Base-by-base conservation (phyloP, 129 eudicot genomes). In the Ambrosia trifida region DNA sequence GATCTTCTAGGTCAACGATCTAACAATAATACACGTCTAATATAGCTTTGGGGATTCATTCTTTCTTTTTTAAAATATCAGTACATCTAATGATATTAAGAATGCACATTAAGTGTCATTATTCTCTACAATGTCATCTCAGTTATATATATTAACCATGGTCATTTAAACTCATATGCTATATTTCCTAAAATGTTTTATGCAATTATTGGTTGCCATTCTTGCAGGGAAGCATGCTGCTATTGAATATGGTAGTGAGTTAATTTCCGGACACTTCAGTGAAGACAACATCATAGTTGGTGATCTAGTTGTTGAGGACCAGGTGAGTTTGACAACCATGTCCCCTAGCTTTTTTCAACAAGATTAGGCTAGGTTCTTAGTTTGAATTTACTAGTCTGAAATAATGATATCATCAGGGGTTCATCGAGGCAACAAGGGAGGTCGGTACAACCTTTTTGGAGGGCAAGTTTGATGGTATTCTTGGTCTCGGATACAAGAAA, bases 401-500 rank as follows among this genome's bases (percentile, higher is more conserved):
- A 45, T 13, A 28, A n/a, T 74, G 50, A 40, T 64, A 12, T 13
- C 32, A 33, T 43, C 71, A 91, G 97, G 84, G 70, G 52, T 91
- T 91, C 62, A 81, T 84, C 17, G 97, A 91, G 83, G 90, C 86
- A 12, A 91, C 89, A 43, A 75, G 58, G 51, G 92, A 85, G 69
- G 61, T 72, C 14, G 68, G 96, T 79, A 51, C 71, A 36, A 64
- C 83, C 67, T 86, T 91, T 73, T 53, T 84, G 71, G 61, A 82
- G 8, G 88, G 85, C 14, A 78, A 80, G 74, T 91, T 88, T 72
- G 96, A 91, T 71, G 97, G 96, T 14, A 78, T 91, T 59, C 70
- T 91, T 17, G 96, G 97, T 47, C 96, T 91, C 46, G 97, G 88
- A 17, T 88, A 85, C 71, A 85, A 78, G 68, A 88, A 88, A 31